phyloP scores from a whole-genome alignment of 2,329 filamentous ascomycete genomes.

The Cadophora gregata region DNA sequence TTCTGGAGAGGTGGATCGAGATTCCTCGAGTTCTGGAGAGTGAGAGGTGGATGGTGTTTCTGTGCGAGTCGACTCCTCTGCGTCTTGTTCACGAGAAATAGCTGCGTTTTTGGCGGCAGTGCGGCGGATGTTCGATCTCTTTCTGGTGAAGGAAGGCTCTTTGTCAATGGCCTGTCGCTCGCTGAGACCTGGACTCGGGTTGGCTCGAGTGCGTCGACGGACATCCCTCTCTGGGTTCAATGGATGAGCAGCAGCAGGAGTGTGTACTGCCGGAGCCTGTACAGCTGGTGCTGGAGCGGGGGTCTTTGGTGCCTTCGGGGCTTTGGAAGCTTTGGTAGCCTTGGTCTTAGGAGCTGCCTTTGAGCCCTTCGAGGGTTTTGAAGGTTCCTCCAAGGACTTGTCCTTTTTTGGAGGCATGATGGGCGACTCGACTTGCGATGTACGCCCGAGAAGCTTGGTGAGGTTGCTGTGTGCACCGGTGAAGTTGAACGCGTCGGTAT shows the following conservation, averaged over 20 bases:
- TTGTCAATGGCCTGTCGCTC: constrained; percentile 1
- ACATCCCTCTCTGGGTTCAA: constrained; percentile 1
- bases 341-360: neutral
- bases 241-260: neutral
- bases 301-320: neutral
- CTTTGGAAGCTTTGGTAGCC: neutral
- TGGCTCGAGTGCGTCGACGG: constrained; percentile 3
- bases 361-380: neutral
- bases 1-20: constrained; percentile 11
- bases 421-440: constrained; percentile 5
- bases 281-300: neutral
- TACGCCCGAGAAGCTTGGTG: neutral
- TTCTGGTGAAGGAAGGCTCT: constrained; percentile 1
- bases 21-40: constrained; percentile 6
- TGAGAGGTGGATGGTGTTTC: constrained; percentile 9
- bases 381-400: constrained; percentile 1
- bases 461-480: constrained; percentile 1
- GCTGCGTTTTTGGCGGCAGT: neutral
- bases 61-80: constrained; percentile 8
- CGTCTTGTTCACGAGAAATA: constrained; percentile 11
- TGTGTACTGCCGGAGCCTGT: neutral
- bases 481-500: neutral
- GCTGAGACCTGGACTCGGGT: constrained; percentile 5
- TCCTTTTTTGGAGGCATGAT: constrained; percentile 15
- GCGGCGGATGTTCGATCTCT: neutral